A percentile compares a stretch with the other conserved stretches of the same genome.
These are phyloP conservation scores for Naganishia vaughanmartiniae DNA, from an alignment of 768 basidiomycete genomes.

Conservation along the genomic window DNA sequence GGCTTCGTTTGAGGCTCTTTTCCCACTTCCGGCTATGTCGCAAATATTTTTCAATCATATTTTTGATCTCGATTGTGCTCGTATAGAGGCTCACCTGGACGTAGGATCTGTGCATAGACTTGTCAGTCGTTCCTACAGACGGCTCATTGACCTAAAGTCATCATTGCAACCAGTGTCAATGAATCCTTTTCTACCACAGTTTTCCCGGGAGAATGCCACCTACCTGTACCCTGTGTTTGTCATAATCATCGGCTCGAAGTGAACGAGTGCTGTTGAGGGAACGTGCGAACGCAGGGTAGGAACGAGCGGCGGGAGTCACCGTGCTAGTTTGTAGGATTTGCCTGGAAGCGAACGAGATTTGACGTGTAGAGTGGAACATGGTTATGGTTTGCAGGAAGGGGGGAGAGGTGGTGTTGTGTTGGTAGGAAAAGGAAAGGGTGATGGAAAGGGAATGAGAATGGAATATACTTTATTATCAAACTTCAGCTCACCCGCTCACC, in stretches of 20 bases:
- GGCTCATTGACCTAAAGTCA: conserved; percentile 16
- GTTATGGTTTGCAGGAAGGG: not conserved
- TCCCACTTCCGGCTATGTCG: conserved; percentile 8
- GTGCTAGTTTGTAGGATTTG: not conserved
- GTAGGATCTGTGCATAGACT: conserved; percentile 6
- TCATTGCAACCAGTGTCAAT: not conserved
- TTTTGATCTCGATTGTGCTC: too few relatives aligned
- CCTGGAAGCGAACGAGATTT: not conserved
- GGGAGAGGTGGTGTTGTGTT: not conserved
- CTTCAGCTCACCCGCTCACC: too few relatives aligned
- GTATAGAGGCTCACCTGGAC: not conserved
- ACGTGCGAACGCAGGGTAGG: not conserved
- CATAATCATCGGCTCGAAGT: conserved; percentile 6
- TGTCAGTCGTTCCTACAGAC: conserved; percentile 5
- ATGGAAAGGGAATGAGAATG: too few relatives aligned
- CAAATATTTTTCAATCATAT: not conserved
- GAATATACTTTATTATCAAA: too few relatives aligned
- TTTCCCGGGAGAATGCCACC: not conserved
- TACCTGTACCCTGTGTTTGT: conserved; percentile 17
- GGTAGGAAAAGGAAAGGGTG: too few relatives aligned
- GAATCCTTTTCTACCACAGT: too few relatives aligned
- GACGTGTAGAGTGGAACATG: conserved; percentile 1
- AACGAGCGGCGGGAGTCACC: not conserved
- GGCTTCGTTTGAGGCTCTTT: conserved; percentile 25
- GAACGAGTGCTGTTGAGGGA: not conserved